Percentiles rank a stretch among this genome's conserved stretches.
Evolutionary conservation across 2,329 filamentous ascomycete genomes (phyloP).

Genomic region (Cladophialophora psammophila): DNA sequence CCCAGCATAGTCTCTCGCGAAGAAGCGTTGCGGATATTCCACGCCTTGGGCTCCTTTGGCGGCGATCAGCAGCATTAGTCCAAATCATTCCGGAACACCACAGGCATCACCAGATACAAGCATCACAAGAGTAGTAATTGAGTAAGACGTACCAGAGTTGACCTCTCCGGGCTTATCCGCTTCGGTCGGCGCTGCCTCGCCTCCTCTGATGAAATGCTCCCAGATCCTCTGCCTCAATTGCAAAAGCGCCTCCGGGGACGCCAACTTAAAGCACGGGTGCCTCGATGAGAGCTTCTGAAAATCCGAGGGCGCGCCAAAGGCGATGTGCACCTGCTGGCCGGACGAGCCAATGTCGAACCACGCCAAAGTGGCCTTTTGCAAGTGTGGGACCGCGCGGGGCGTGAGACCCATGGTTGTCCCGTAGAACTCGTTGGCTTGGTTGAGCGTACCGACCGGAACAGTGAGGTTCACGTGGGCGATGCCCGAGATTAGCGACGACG

Average conservation of each 20-base stretch:
- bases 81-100: conserved; percentile 35
- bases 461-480: conserved; percentile 66
- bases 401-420: conserved; percentile 63
- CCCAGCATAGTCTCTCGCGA: conserved; percentile 65
- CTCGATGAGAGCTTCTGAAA: conserved; percentile 60
- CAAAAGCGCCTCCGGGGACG: conserved; percentile 56
- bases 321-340: conserved; percentile 61
- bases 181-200: conserved; percentile 58
- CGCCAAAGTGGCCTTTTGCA: conserved; percentile 60
- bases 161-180: conserved; percentile 63
- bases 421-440: conserved; percentile 63
- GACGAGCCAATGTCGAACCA: conserved; percentile 54
- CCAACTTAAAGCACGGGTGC: conserved; percentile 67
- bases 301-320: conserved; percentile 60
- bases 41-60: conserved; percentile 58
- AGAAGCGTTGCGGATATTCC: conserved; percentile 69
- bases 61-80: neutral
- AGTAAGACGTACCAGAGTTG: conserved; percentile 48
- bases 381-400: conserved; percentile 59
- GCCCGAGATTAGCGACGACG: conserved; percentile 55
- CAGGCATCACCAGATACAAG: neutral
- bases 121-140: neutral
- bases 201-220: conserved; percentile 59
- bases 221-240: conserved; percentile 59
- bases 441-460: conserved; percentile 62